These are phyloP conservation scores for Cordia subcordata DNA, from an alignment of 257 asterid species.

Conservation along the genomic window DNA sequence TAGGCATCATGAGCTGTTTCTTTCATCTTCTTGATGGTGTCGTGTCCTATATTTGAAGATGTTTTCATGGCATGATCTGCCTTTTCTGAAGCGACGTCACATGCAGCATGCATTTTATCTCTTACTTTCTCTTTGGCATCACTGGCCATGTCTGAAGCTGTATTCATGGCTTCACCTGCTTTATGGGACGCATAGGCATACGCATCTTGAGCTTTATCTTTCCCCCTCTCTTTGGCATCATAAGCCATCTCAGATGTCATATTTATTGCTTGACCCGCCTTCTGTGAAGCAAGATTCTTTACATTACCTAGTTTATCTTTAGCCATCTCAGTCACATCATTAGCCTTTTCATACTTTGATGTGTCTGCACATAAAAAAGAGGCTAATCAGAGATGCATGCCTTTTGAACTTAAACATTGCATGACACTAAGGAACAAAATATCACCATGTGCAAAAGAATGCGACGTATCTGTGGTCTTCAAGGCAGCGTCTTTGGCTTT, in stretches of 20 bases:
- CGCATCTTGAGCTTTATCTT: conserved; percentile 18
- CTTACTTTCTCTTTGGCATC: conserved; percentile 18
- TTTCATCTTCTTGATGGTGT: no score
- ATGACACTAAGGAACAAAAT: neutral
- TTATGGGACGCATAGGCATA: conserved; percentile 16
- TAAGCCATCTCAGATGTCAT: conserved; percentile 23
- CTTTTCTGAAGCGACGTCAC: conserved; percentile 10
- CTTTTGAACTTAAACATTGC: no score
- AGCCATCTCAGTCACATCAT: conserved; percentile 11
- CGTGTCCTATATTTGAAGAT: conserved; percentile 5
- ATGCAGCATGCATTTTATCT: conserved; percentile 18
- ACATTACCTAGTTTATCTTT: conserved; percentile 27
- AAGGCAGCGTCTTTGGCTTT: conserved; percentile 45
- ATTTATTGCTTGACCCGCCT: conserved; percentile 24
- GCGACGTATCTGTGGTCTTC: conserved; percentile 28
- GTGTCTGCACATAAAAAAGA: conserved; percentile 28
- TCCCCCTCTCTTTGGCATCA: conserved; percentile 10
- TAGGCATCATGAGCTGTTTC: conserved; percentile 6
- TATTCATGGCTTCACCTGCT: conserved; percentile 9
- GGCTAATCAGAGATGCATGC: neutral
- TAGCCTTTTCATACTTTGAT: conserved; percentile 19
- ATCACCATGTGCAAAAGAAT: conserved; percentile 44
- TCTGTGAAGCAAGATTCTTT: conserved; percentile 23
- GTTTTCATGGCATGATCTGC: conserved; percentile 10
- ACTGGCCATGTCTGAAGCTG: conserved; percentile 23